A percentile compares a stretch with the other conserved stretches of the same genome.
Evolutionary conservation across 257 asterid genomes (phyloP).

Genomic region (Schizonepeta tenuifolia): DNA sequence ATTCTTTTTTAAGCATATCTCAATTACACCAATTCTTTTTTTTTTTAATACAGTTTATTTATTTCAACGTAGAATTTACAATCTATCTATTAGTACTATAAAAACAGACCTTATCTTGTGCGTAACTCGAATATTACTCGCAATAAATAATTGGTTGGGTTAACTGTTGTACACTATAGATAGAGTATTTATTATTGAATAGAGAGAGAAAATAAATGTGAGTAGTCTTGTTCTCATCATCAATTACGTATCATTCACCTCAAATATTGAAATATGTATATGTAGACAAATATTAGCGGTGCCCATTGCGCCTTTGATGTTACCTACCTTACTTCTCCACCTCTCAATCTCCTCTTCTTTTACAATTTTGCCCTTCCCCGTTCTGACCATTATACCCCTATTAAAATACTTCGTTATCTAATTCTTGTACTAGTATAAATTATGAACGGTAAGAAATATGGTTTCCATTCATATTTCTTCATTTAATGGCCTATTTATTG

Average conservation of each 20-base stretch:
- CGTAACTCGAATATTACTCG: too few relatives aligned
- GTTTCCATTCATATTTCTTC: slow-evolving; percentile 43
- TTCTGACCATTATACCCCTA: slow-evolving; percentile 49
- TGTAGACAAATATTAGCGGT: slow-evolving; percentile 48
- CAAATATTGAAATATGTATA: slow-evolving; percentile 17
- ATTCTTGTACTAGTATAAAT: slow-evolving; percentile 34
- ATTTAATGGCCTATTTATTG: slow-evolving; percentile 63
- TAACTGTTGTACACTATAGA: background rate
- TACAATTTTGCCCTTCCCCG: slow-evolving; percentile 39
- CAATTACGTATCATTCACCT: slow-evolving; percentile 58
- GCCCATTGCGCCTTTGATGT: slow-evolving; percentile 54
- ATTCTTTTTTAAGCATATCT: too few relatives aligned
- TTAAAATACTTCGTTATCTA: slow-evolving; percentile 31
- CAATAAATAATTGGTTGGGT: background rate
- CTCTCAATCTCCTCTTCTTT: slow-evolving; percentile 33
- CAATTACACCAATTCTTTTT: too few relatives aligned
- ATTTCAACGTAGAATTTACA: too few relatives aligned
- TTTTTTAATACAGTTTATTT: too few relatives aligned
- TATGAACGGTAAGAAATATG: slow-evolving; percentile 33
- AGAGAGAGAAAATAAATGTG: slow-evolving; percentile 24
- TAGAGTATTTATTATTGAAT: background rate
- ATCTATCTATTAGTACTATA: too few relatives aligned
- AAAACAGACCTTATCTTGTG: too few relatives aligned
- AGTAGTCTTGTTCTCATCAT: slow-evolving; percentile 46
- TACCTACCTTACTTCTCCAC: slow-evolving; percentile 48